Conservation (phyloP, 1,139 yeast genomes). For the Saccharomyces hybrid region DNA sequence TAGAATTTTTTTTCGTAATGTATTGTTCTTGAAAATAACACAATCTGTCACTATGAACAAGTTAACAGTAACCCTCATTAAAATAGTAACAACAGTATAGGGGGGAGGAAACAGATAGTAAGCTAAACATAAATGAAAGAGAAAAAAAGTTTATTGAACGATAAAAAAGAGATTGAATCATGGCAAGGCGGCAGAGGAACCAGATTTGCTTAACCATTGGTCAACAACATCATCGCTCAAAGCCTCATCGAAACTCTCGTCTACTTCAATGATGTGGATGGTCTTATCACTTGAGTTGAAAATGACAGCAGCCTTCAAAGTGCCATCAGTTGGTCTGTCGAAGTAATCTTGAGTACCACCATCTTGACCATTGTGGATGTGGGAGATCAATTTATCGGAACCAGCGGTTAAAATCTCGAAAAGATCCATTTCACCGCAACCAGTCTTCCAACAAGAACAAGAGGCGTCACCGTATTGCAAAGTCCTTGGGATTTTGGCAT, state of each 20-base stretch:
- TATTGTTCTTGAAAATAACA: conserved; percentile 1
- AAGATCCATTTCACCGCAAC: conserved; percentile 94
- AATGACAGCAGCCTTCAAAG: conserved; percentile 86
- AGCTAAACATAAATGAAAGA: neutral
- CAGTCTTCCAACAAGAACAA: conserved; percentile 94
- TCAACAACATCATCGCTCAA: conserved; percentile 48
- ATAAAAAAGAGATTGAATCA: conserved; percentile 6
- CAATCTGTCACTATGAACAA: neutral
- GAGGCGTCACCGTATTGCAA: conserved; percentile 70
- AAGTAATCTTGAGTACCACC: conserved; percentile 89
- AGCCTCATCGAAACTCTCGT: conserved; percentile 47
- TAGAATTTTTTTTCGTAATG: neutral
- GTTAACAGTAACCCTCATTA: neutral
- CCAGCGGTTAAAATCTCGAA: conserved; percentile 78
- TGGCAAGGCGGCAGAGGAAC: conserved; percentile 41
- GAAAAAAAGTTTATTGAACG: neutral
- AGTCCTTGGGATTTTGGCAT: conserved; percentile 92
- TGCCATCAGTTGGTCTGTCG: conserved; percentile 65
- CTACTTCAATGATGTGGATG: conserved; percentile 55
- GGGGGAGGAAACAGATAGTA: neutral
- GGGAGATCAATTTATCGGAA: conserved; percentile 65
- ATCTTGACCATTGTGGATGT: conserved; percentile 86
- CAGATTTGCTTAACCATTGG: conserved; percentile 46
- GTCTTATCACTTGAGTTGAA: conserved; percentile 49
- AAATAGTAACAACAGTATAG: neutral